A percentile compares a stretch with the other conserved stretches of the same genome.
Evolutionary conservation across 2,329 filamentous ascomycete genomes (phyloP).

Genomic region (Colletotrichum tofieldiae): DNA sequence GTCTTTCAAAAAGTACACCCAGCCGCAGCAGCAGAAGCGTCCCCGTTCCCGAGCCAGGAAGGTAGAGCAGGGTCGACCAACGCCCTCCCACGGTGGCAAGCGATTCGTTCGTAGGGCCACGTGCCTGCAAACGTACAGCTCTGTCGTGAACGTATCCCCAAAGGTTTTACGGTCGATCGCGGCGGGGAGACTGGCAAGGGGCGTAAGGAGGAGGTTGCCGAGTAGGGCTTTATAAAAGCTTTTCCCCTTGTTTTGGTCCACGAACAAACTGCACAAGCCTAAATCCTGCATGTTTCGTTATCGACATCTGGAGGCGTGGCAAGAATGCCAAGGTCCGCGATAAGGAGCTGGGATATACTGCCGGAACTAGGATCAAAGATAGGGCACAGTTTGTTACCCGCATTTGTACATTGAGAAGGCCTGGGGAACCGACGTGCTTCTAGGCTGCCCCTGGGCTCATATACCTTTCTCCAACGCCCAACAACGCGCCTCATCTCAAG

Average conservation of each 20-base stretch:
- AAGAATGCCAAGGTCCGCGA: not conserved
- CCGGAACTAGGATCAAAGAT: not conserved
- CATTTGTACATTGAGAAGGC: not conserved
- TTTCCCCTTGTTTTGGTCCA: not conserved
- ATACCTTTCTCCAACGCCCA: not conserved
- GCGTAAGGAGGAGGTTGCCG: not conserved
- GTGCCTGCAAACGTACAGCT: not conserved
- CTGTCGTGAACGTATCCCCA: not conserved
- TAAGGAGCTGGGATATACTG: not conserved
- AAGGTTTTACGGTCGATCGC: not conserved
- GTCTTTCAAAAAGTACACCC: not conserved
- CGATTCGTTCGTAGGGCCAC: not conserved
- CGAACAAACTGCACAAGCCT: not conserved
- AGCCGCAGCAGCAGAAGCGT: not conserved
- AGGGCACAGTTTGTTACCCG: not conserved
- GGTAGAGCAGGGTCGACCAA: not conserved
- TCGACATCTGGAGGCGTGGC: not conserved
- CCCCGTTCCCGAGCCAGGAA: not conserved
- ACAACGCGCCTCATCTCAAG: no score
- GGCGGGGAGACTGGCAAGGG: not conserved
- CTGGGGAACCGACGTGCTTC: not conserved
- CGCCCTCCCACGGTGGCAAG: not conserved
- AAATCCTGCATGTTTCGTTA: not conserved
- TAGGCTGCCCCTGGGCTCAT: no score
- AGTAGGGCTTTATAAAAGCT: not conserved